Evolutionary conservation across 2,329 filamentous ascomycete species (phyloP), one percentile per base, ranked within the genome.

Genomic region (Cercospora sp.): DNA sequence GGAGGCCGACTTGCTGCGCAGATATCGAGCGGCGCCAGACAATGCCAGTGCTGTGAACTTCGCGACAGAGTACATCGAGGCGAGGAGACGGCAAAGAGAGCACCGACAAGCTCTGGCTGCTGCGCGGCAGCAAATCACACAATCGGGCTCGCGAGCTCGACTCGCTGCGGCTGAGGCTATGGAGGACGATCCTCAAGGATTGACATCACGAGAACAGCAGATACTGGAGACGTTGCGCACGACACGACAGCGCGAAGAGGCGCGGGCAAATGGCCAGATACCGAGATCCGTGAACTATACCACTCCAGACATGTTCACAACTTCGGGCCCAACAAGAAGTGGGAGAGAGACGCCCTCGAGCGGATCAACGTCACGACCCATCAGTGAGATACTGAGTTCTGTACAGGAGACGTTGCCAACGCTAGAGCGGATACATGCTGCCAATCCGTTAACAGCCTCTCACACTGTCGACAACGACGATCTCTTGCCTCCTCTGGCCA

Each of bases 151-250:
- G 12, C 64, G 53, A 12, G 63, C 63, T 31, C 63, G 64, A 26
- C 36, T 60, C 16, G 39, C 57, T 18, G 55, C 63, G 9, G 53
- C 63, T 18, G 63, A 63, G 26, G 30, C 59, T n/a, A 60, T 48
- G 23, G 55, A 67, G 31, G 78, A 82, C 63, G 82, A 84, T 72
- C 81, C 81, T 7, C 77, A 80, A 69, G 82, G 82, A 2, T 73
- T 84, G 55, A 83, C 81, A 13, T 76, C 79, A 18, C 76, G 81
- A 51, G 83, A 84, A 69, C 79, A 82, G 65, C 79, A 81, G 53
- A 80, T 84, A 13, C 73, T 84, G 20, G 81, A 83, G 61, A 77
- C 80, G n/a, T 67, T 84, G 16, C 77, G 81, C 7, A 81, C 78
- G 10, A 80, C 80, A 16, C 74, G 82, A 66, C 80, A 82, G 62